phyloP scores from a whole-genome alignment of 2,329 filamentous ascomycete genomes.

The Phoma sp. region DNA sequence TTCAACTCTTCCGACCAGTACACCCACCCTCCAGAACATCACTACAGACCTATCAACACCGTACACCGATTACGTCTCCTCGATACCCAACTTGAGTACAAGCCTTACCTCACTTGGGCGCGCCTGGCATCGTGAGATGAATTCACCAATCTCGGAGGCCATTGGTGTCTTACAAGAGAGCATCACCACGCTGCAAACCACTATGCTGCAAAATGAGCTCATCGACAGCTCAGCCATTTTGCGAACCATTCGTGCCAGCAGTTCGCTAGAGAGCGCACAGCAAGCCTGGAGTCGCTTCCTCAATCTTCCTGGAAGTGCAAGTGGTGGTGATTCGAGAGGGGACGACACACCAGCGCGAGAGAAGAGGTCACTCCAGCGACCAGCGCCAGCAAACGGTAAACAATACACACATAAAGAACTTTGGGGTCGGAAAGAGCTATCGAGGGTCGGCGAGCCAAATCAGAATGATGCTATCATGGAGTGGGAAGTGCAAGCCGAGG shows the following conservation, averaged over 20 bases:
- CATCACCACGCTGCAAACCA: constrained; percentile 38
- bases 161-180: constrained; percentile 39
- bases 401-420: constrained; percentile 40
- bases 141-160: constrained; percentile 41
- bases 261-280: constrained; percentile 39
- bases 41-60: constrained; percentile 29
- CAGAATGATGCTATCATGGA: constrained; percentile 5
- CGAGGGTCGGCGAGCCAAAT: not conserved
- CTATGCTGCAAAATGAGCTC: constrained; percentile 35
- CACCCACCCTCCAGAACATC: constrained; percentile 21
- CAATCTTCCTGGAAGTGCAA: constrained; percentile 36
- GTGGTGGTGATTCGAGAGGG: not conserved
- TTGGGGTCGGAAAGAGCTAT: constrained; percentile 26
- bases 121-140: constrained; percentile 47
- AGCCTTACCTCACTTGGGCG: constrained; percentile 41
- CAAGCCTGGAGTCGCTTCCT: constrained; percentile 41
- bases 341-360: not conserved
- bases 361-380: constrained; percentile 10
- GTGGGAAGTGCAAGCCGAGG: not conserved
- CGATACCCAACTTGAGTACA: constrained; percentile 36
- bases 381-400: constrained; percentile 16
- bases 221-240: constrained; percentile 37
- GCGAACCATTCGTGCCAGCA: constrained; percentile 46
- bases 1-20: constrained; percentile 18
- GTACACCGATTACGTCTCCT: constrained; percentile 41